phyloP scores from a whole-genome alignment of 805 yeast species.

The Candida cerambycidarum region DNA sequence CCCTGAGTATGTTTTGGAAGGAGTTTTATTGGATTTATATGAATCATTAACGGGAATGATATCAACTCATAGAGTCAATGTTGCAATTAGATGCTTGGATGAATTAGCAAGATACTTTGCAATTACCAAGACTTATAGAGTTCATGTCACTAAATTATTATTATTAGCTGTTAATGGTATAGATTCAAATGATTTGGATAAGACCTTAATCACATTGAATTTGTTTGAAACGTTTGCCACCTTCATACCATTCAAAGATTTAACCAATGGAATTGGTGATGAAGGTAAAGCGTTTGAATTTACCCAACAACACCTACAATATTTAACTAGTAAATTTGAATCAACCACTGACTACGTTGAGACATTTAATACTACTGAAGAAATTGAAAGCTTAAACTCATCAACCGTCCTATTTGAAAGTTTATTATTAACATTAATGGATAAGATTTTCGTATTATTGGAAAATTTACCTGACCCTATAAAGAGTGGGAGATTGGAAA shows the following conservation, averaged over 20 bases:
- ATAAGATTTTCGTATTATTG: conserved; percentile 58
- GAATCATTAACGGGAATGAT: conserved; percentile 66
- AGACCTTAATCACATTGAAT: conserved; percentile 67
- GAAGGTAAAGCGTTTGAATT: conserved; percentile 47
- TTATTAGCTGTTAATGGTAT: conserved; percentile 74
- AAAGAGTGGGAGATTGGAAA: conserved; percentile 50
- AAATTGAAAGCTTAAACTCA: conserved; percentile 61
- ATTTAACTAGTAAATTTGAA: conserved; percentile 41
- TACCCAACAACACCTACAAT: conserved; percentile 62
- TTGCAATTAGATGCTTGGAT: conserved; percentile 67
- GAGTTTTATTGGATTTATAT: conserved; percentile 69
- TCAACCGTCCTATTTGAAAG: conserved; percentile 71
- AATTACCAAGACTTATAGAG: conserved; percentile 58
- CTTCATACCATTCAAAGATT: conserved; percentile 68
- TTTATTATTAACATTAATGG: conserved; percentile 55
- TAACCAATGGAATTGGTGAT: conserved; percentile 47
- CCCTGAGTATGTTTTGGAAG: conserved; percentile 54
- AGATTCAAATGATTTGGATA: conserved; percentile 80
- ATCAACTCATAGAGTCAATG: conserved; percentile 75
- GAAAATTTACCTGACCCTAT: conserved; percentile 68
- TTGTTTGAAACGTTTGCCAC: conserved; percentile 69
- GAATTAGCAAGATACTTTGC: conserved; percentile 69
- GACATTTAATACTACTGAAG: conserved; percentile 38
- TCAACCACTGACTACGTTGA: conserved; percentile 8
- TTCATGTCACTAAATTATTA: conserved; percentile 75